Evolutionary conservation across 257 asterid genomes (phyloP), one percentile per base, ranked within the genome.

Genomic region (Echites panduratus): DNA sequence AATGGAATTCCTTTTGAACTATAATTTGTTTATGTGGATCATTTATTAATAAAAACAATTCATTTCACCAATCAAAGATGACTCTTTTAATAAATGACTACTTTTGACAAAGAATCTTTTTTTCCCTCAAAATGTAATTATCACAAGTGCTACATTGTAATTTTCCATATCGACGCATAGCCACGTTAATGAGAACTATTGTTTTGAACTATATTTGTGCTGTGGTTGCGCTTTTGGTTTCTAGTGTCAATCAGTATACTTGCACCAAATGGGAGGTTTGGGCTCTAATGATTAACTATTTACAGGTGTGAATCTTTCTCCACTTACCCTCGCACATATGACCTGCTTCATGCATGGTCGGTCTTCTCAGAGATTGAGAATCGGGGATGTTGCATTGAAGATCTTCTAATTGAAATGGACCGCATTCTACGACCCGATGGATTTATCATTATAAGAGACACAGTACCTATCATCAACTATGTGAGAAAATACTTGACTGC

Each of bases 241-340:
- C 14, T 35, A 19, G 7, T 63, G 26, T 8, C 26, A 20, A 63
- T 35, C 27, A 6, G n/a, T 10, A 35, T 38, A 48, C 27, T 63
- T 63, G 19, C 8, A 27, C 16, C 24, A 63, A 61, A 6, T 24
- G 68, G 38, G 38, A 45, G 4, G 1, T 13, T 72, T 64, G 29
- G 77, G n/a, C 16, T 76, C 71, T 75, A 29, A 73, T 45, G 14
- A 50, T 43, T 62, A 79, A 27, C 79, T 71, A 47, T 76, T 56
- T 73, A 71, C 93, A 94, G 98, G 98, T 94, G 98, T 75, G 96
- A 94, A 74, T 89, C 98, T 5, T 93, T 93, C 77, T 93, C 97
- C 58, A 93, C 98, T 4, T 93, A 93, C 77, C 98, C 98, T 10
- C 96, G 98, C 59, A 93, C 98, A 45, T 91, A 84, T 53, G 98